Percentiles rank a stretch among this genome's conserved stretches.
Conservation (phyloP, 1,284 basidiomycete genomes). For the Hymenochaete sp. region DNA sequence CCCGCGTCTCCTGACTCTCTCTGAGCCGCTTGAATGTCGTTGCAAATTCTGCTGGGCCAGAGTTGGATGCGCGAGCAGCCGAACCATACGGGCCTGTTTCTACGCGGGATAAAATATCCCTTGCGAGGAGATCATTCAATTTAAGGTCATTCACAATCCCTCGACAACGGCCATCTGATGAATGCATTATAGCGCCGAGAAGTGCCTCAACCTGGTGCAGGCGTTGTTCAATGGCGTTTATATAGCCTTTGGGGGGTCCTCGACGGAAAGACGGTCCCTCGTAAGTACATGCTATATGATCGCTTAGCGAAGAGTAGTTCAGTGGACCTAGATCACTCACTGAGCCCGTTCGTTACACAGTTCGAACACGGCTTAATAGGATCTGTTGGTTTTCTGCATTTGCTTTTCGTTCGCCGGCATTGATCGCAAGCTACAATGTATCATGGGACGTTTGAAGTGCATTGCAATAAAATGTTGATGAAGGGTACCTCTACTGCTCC, state of each 20-base stretch:
- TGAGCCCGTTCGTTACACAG: slow-evolving; percentile 51
- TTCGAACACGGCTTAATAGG: slow-evolving; percentile 56
- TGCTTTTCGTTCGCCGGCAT: slow-evolving; percentile 80
- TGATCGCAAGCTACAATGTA: slow-evolving; percentile 58
- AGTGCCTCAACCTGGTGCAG: slow-evolving; percentile 86
- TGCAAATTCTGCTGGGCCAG: slow-evolving; percentile 60
- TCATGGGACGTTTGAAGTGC: slow-evolving; percentile 9
- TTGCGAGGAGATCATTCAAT: slow-evolving; percentile 60
- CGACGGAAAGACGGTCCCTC: slow-evolving; percentile 70
- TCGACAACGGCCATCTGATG: slow-evolving; percentile 62
- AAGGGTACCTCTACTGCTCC: slow-evolving; percentile 57
- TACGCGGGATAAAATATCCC: slow-evolving; percentile 62
- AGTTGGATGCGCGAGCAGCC: slow-evolving; percentile 43
- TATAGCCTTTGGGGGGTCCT: slow-evolving; percentile 85
- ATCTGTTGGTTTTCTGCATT: slow-evolving; percentile 59
- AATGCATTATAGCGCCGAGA: slow-evolving; percentile 68
- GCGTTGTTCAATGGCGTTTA: slow-evolving; percentile 81
- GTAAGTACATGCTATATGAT: slow-evolving; percentile 23
- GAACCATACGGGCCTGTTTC: slow-evolving; percentile 72
- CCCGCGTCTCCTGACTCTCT: slow-evolving; percentile 49
- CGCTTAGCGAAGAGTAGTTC: background rate
- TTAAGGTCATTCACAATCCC: slow-evolving; percentile 59
- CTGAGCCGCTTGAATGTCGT: slow-evolving; percentile 59
- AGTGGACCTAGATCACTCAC: slow-evolving; percentile 31
- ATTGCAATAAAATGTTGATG: slow-evolving; percentile 7